Evolutionary conservation across 768 basidiomycete genomes (phyloP).

Genomic region (Suillus clintonianus): DNA sequence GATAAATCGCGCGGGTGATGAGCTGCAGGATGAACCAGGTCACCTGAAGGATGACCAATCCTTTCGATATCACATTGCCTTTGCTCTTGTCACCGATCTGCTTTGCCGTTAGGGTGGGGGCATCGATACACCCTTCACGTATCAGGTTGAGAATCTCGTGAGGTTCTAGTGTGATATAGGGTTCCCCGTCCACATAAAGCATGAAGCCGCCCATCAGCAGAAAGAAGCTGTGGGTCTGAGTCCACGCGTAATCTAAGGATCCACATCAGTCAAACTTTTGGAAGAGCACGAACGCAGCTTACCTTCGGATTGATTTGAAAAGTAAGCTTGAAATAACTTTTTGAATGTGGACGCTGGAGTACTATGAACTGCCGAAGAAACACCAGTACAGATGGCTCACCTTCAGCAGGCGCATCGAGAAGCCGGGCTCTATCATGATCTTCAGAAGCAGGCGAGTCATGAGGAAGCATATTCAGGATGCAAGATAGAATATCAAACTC

Average conservation of each 20-base stretch:
- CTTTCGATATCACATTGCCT: slow-evolving; percentile 36
- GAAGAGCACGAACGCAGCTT: neutral
- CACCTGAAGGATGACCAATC: slow-evolving; percentile 33
- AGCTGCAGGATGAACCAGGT: slow-evolving; percentile 37
- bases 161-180: neutral
- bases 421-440: neutral
- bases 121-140: neutral
- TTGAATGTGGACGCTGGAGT: neutral
- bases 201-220: slow-evolving; percentile 23
- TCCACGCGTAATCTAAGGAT: neutral
- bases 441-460: neutral
- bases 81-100: slow-evolving; percentile 32
- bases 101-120: slow-evolving; percentile 4
- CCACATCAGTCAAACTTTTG: neutral
- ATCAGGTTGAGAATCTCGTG: neutral
- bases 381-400: too few relatives aligned
- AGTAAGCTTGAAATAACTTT: neutral
- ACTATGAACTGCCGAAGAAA: neutral
- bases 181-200: neutral
- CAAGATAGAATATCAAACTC: neutral
- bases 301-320: neutral
- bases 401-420: neutral
- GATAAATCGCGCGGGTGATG: slow-evolving; percentile 22
- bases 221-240: neutral
- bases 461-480: neutral